Evolutionary conservation across 331 rosid genomes (phyloP).

Genomic region (Phaseolus coccineus): DNA sequence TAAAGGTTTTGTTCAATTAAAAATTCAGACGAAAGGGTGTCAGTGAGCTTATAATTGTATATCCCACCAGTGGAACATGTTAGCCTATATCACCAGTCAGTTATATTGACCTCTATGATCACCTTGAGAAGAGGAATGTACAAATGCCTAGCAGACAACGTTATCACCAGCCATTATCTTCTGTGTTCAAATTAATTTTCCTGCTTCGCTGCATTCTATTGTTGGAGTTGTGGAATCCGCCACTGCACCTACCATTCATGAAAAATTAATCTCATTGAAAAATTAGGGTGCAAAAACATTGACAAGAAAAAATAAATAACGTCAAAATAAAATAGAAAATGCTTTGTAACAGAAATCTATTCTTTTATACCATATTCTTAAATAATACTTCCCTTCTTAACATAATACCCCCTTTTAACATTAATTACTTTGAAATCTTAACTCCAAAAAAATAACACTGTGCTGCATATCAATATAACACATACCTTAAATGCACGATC

Average conservation of each 20-base stretch:
- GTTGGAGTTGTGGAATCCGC: conserved; percentile 58
- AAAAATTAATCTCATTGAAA: neutral
- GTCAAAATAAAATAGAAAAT: neutral
- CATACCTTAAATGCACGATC: neutral
- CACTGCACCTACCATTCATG: conserved; percentile 47
- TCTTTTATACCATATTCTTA: neutral
- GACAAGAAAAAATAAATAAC: conserved; percentile 10
- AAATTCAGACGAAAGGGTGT: conserved; percentile 35
- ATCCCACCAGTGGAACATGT: conserved; percentile 40
- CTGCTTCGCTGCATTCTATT: conserved; percentile 53
- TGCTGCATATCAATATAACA: neutral
- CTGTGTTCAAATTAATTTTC: conserved; percentile 48
- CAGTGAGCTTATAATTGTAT: conserved; percentile 29
- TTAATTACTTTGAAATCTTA: neutral
- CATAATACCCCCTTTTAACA: conserved; percentile 12
- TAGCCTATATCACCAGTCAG: conserved; percentile 63
- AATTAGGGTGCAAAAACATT: neutral
- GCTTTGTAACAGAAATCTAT: neutral
- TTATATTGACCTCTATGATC: conserved; percentile 56
- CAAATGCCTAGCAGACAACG: conserved; percentile 57
- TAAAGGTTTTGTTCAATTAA: conserved; percentile 36
- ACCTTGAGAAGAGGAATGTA: conserved; percentile 65
- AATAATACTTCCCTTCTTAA: conserved; percentile 10
- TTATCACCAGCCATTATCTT: conserved; percentile 47
- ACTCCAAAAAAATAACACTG: neutral